Base-by-base conservation (phyloP, 2,329 filamentous ascomycete genomes). In the Xylariomycetidae sp. region DNA sequence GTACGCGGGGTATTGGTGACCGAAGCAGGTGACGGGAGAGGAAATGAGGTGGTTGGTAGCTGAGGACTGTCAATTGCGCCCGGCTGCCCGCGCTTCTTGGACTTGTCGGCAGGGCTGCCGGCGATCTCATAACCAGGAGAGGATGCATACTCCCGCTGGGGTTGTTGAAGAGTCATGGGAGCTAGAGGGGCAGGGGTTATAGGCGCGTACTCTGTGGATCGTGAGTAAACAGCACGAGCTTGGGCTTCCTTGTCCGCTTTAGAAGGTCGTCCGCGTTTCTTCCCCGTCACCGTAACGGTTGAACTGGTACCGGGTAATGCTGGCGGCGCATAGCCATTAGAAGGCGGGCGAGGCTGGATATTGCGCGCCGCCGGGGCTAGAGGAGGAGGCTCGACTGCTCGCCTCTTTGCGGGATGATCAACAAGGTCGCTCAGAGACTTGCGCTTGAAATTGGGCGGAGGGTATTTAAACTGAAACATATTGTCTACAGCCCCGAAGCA, bases 201-300 rank as follows among this genome's bases (percentile, higher is more conserved):
- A 15, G 52, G 50, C 36, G 53, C 27, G 34, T 53, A 58, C 36
- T 58, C 55, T 17, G 46, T 49, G 25, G 49, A 26, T 28, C 54
- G 46, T 17, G 47, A 37, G 20, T 56, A 53, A 31, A 43, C 42
- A 17, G 55, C 52, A 19, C 55, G 55, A 30, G 53, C 52, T 44
- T 58, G 53, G 11, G 55, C 55, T 49, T 58, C 62, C 42, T 62
- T 66, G 34, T 69, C 67, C 10, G 62, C 59, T 34, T 66, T 62
- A 9, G 67, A 62, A 4, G 67, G 67, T 25, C 67, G 59, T 3
- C 67, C 67, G 38, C 67, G 60, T 48, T 69, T 70, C 44, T 59
- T 66, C 7, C 53, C 55, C 14, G 52, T 31, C 29, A 23, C 23
- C 12, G 29, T 44, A 28, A 49, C 34, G 19, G 45, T 39, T 25